phyloP scores from a whole-genome alignment of 768 basidiomycete genomes.

The Lyophyllum atratum region DNA sequence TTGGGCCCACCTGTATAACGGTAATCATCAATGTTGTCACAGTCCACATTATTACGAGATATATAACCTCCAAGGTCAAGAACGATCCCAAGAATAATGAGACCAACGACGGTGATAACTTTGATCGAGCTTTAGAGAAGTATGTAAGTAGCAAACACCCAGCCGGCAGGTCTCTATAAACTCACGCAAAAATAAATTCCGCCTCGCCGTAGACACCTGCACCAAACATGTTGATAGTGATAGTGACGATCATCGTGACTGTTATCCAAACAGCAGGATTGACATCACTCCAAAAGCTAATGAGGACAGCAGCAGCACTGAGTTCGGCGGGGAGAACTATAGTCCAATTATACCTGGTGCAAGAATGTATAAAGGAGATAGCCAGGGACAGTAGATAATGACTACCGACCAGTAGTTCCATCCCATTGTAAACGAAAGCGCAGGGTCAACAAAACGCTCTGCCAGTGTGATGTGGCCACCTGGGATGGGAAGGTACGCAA shows the following conservation, averaged over 20 bases:
- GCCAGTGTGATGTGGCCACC: conserved; percentile 82
- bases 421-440: conserved; percentile 62
- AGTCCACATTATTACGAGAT: neutral
- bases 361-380: neutral
- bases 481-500: conserved; percentile 75
- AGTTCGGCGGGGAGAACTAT: conserved; percentile 74
- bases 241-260: conserved; percentile 72
- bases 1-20: conserved; percentile 66
- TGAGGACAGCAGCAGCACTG: conserved; percentile 73
- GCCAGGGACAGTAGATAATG: neutral
- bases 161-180: conserved; percentile 7
- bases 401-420: conserved; percentile 48
- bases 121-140: conserved; percentile 75
- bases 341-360: conserved; percentile 57
- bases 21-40: neutral
- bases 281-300: conserved; percentile 68
- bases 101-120: conserved; percentile 79
- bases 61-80: conserved; percentile 74
- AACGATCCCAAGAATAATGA: conserved; percentile 70
- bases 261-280: conserved; percentile 81
- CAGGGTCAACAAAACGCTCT: conserved; percentile 80
- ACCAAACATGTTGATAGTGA: conserved; percentile 76
- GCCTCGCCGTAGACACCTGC: conserved; percentile 83
- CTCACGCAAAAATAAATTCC: conserved; percentile 84
- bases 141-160: neutral